These are phyloP conservation scores for Gossypium schwendimanii DNA, from an alignment of 441 rosid genomes.

Conservation along the genomic window DNA sequence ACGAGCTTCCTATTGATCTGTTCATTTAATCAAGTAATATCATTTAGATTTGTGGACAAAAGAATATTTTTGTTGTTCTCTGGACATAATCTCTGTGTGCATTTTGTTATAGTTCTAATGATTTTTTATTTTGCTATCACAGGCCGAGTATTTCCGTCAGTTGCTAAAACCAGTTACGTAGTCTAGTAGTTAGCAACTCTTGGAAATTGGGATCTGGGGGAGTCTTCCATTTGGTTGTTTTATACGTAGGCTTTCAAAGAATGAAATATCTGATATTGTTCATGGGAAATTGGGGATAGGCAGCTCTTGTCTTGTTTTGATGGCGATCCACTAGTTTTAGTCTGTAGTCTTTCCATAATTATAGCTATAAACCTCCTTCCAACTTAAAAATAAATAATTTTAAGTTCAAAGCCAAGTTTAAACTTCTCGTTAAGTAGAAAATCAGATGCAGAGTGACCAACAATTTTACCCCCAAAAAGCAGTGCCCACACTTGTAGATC, in stretches of 20 bases:
- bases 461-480: conserved; percentile 25
- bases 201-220: conserved; percentile 34
- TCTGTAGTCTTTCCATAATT: conserved; percentile 23
- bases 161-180: conserved; percentile 97
- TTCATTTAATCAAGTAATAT: background rate
- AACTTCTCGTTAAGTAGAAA: conserved; percentile 17
- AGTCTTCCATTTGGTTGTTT: conserved; percentile 37
- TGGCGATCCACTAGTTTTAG: conserved; percentile 33
- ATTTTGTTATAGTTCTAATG: background rate
- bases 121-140: conserved; percentile 22
- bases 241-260: conserved; percentile 31
- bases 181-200: conserved; percentile 31
- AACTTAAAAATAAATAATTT: conserved; percentile 24
- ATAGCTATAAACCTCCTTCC: conserved; percentile 24
- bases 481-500: conserved; percentile 35
- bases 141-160: conserved; percentile 97
- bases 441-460: conserved; percentile 52
- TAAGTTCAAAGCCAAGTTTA: conserved; percentile 17
- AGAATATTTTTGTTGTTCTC: background rate
- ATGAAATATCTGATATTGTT: conserved; percentile 30
- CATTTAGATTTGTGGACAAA: background rate
- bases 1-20: background rate
- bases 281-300: conserved; percentile 35
- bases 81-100: background rate
- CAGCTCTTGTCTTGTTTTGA: conserved; percentile 27